Conservation (phyloP, 805 yeast species). For the Candida germanica region DNA sequence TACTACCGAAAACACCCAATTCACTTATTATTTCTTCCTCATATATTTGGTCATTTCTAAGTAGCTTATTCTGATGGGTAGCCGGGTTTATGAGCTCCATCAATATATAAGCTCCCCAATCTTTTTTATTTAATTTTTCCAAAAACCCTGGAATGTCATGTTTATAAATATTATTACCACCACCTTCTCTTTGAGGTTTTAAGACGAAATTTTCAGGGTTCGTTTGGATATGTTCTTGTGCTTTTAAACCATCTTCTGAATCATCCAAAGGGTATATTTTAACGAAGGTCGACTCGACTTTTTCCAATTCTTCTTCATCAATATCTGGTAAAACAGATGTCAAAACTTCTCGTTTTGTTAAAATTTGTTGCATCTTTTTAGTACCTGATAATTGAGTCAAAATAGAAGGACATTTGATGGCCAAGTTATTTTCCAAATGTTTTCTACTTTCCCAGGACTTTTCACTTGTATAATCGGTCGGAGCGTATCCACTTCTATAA, state of each 20-base stretch:
- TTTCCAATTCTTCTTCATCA: constrained; percentile 22
- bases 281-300: constrained; percentile 66
- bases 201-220: constrained; percentile 74
- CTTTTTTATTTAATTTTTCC: constrained; percentile 52
- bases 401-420: constrained; percentile 89
- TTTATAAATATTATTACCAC: constrained; percentile 92
- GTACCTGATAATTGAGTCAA: constrained; percentile 90
- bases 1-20: constrained; percentile 85
- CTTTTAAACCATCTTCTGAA: constrained; percentile 56
- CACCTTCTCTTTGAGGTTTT: constrained; percentile 99
- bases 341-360: constrained; percentile 56
- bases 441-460: constrained; percentile 77
- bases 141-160: constrained; percentile 79
- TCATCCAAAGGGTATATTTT: constrained; percentile 83
- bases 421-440: constrained; percentile 65
- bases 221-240: constrained; percentile 54
- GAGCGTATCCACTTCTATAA: constrained; percentile 86
- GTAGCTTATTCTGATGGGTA: constrained; percentile 60
- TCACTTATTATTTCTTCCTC: constrained; percentile 84
- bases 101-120: constrained; percentile 88
- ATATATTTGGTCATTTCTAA: constrained; percentile 60
- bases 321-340: constrained; percentile 42
- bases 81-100: constrained; percentile 93
- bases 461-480: constrained; percentile 67
- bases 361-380: constrained; percentile 87